These are phyloP conservation scores for Cutaneotrichosporon curvatum DNA, from an alignment of 1,284 basidiomycete genomes.

Conservation along the genomic window DNA sequence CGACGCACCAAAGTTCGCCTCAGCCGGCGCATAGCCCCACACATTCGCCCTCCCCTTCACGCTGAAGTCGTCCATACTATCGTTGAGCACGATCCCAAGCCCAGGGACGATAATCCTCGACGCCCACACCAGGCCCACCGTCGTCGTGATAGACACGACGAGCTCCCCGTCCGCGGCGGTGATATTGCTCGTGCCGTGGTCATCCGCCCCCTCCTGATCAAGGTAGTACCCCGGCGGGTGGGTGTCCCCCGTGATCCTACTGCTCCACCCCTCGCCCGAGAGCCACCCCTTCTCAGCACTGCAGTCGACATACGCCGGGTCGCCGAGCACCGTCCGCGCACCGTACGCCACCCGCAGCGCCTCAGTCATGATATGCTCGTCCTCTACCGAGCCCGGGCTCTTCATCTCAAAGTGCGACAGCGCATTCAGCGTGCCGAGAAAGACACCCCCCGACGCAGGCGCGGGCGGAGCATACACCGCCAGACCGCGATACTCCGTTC, in stretches of 20 bases:
- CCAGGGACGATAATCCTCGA: constrained; percentile 39
- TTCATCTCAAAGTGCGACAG: constrained; percentile 6
- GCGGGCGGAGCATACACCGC: constrained; percentile 32
- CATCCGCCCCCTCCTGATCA: not conserved
- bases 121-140: constrained; percentile 37
- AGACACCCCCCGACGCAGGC: constrained; percentile 37
- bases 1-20: constrained; percentile 27
- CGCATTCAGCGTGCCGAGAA: constrained; percentile 32
- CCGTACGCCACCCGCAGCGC: constrained; percentile 35
- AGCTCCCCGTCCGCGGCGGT: constrained; percentile 36
- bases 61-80: constrained; percentile 42
- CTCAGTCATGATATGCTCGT: constrained; percentile 31
- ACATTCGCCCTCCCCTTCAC: constrained; percentile 32
- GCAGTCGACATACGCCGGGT: constrained; percentile 32
- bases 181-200: constrained; percentile 38
- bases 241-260: not conserved
- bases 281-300: constrained; percentile 25
- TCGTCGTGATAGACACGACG: constrained; percentile 38
- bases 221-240: constrained; percentile 5
- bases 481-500: constrained; percentile 24
- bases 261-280: not conserved
- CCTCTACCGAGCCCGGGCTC: constrained; percentile 14
- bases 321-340: constrained; percentile 34
- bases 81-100: constrained; percentile 40
- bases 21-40: constrained; percentile 35